Base-by-base conservation (phyloP, 2,329 filamentous ascomycete genomes). In the Pseudogymnoascus sp. region DNA sequence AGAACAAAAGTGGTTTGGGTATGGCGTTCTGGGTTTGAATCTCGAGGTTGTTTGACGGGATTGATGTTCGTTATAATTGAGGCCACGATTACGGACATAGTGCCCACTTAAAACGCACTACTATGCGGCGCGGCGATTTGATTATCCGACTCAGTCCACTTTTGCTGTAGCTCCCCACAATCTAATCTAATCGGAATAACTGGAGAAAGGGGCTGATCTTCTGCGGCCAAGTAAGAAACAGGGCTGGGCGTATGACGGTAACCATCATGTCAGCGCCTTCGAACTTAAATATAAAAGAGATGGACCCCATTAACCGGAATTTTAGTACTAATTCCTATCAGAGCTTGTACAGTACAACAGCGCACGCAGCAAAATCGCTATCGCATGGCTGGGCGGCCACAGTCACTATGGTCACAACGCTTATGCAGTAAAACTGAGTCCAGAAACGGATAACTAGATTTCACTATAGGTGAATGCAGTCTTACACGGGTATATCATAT, bases 401-500 rank as follows among this genome's bases (percentile, higher is more conserved):
- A 54, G 44, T 33, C 15, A 47, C 40, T 24, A 47, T 13, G 13
- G 11, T 47, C 41, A 54, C n/a, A 15, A 54, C 3, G 21, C 21
- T 35, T 35, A 54, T 21, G 10, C 47, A 54, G 13, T 21, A 11
- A 29, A 33, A 33, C 10, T 54, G 29, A 33, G 47, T 13, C 47
- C n/a, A 4, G 47, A 54, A 54, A 54, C 47, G 47, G 47, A 54
- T 35, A 39, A 59, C 35, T 59, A 59, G 17, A 39, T 59, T 39
- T 26, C 37, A 59, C 35, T 36, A 59, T 21, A 26, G 33, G 57
- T 59, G 57, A 59, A 37, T 26, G 57, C 37, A 59, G 37, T 37
- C 26, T 59, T 59, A 59, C 57, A 59, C 57, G 57, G 57, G 57
- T 59, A 59, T 59, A 54, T 59, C 57, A 39, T 59, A 59, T 59